phyloP scores from a whole-genome alignment of 1,284 basidiomycete species.

The Fomitopsis betulina region DNA sequence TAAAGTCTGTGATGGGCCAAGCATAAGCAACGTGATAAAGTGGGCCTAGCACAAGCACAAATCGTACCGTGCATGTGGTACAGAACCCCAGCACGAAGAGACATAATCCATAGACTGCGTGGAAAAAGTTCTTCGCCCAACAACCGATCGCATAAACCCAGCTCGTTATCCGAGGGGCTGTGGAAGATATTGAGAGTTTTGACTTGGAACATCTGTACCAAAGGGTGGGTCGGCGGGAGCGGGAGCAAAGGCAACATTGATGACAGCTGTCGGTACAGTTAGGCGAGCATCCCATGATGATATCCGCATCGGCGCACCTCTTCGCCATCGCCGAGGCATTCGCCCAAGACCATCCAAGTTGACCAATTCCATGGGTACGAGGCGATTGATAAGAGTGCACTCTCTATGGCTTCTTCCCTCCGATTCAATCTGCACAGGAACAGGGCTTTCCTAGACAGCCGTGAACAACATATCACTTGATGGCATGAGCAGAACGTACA shows the following conservation, averaged over 20 bases:
- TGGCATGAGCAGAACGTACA: conserved; percentile 48
- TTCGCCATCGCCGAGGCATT: conserved; percentile 83
- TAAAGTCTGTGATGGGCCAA: conserved; percentile 64
- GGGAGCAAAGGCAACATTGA: conserved; percentile 63
- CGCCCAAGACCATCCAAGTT: conserved; percentile 80
- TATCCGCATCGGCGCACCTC: conserved; percentile 51
- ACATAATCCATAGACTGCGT: conserved; percentile 82
- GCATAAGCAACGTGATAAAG: not conserved
- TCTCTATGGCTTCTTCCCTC: conserved; percentile 85
- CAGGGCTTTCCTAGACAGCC: conserved; percentile 60
- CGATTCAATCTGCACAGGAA: conserved; percentile 76
- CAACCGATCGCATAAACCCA: conserved; percentile 76
- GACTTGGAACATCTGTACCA: conserved; percentile 86
- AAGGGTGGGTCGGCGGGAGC: conserved; percentile 61
- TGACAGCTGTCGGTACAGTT: conserved; percentile 44
- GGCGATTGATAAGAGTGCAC: conserved; percentile 72
- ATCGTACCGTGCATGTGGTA: conserved; percentile 81
- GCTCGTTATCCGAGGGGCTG: conserved; percentile 77
- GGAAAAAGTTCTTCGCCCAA: conserved; percentile 74
- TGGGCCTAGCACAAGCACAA: too few relatives aligned
- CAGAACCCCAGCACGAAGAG: conserved; percentile 79
- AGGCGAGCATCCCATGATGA: not conserved
- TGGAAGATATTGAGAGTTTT: conserved; percentile 90
- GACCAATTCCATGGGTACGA: conserved; percentile 96
- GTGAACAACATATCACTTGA: conserved; percentile 3